Conservation (phyloP, 2,329 filamentous ascomycete species). For the Ampelomyces quisqualis region DNA sequence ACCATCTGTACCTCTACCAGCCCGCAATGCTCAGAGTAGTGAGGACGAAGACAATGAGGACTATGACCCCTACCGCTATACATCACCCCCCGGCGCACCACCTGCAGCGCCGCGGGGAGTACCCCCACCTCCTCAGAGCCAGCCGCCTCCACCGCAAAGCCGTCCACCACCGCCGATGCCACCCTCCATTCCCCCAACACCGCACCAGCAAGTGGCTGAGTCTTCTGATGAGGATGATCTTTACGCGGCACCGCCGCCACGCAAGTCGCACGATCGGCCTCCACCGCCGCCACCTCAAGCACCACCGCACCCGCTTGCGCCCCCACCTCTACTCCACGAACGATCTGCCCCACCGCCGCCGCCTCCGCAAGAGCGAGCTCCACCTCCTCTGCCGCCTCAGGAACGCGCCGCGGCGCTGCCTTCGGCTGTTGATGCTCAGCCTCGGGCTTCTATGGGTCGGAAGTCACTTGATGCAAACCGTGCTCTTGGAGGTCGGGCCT, state of each 20-base stretch:
- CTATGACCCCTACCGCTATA: conserved; percentile 66
- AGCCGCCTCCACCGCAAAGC: conserved; percentile 37
- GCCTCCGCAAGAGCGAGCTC: conserved; percentile 40
- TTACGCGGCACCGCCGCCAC: conserved; percentile 38
- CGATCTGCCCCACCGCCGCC: conserved; percentile 42
- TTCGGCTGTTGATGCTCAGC: conserved; percentile 46
- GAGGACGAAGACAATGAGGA: conserved; percentile 56
- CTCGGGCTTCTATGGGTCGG: conserved; percentile 50
- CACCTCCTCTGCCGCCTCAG: conserved; percentile 50
- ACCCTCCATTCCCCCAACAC: conserved; percentile 35
- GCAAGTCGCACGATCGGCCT: conserved; percentile 39
- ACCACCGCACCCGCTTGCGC: conserved; percentile 36
- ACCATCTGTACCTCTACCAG: conserved; percentile 65
- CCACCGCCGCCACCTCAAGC: conserved; percentile 42
- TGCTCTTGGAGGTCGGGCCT: conserved; percentile 56
- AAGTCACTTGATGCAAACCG: conserved; percentile 67
- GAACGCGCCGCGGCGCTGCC: conserved; percentile 23
- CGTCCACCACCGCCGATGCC: conserved; percentile 36
- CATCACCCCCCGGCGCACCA: conserved; percentile 13
- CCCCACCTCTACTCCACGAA: conserved; percentile 44
- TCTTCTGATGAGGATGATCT: conserved; percentile 42
- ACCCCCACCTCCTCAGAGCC: conserved; percentile 39
- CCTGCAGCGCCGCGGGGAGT: conserved; percentile 41
- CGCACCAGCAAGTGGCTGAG: conserved; percentile 29
- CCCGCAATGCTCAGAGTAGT: conserved; percentile 40